These are phyloP conservation scores for Tulasnella sp. DNA, from an alignment of 768 basidiomycete species.

Conservation along the genomic window DNA sequence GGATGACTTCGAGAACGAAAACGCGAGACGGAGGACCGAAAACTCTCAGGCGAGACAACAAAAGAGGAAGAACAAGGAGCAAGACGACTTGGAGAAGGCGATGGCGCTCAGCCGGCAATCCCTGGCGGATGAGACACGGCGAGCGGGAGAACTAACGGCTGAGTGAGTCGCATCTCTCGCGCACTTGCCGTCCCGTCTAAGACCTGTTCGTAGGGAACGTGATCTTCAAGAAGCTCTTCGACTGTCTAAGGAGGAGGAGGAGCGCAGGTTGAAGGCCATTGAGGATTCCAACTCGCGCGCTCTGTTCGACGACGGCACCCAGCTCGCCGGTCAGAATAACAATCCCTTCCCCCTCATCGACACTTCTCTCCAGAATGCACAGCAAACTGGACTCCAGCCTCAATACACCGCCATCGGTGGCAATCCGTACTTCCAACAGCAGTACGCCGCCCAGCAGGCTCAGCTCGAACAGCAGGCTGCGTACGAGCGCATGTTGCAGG, in stretches of 20 bases:
- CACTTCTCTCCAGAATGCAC: slow-evolving; percentile 51
- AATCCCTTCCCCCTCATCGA: slow-evolving; percentile 51
- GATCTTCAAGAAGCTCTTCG: slow-evolving; percentile 74
- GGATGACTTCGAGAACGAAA: slow-evolving; percentile 34
- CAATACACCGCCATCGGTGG: slow-evolving; percentile 55
- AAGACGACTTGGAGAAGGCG: slow-evolving; percentile 74
- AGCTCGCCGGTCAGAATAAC: slow-evolving; percentile 30
- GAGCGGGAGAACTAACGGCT: slow-evolving; percentile 29
- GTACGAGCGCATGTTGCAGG: slow-evolving; percentile 31
- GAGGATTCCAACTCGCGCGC: slow-evolving; percentile 61
- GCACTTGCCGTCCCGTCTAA: neutral
- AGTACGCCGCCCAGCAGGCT: slow-evolving; percentile 19
- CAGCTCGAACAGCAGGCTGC: slow-evolving; percentile 26
- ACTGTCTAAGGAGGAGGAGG: slow-evolving; percentile 87
- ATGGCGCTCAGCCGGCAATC: slow-evolving; percentile 82
- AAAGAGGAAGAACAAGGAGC: slow-evolving; percentile 38
- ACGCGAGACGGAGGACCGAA: slow-evolving; percentile 29
- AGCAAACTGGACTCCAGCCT: slow-evolving; percentile 62
- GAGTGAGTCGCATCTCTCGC: slow-evolving; percentile 30
- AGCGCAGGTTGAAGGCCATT: slow-evolving; percentile 51
- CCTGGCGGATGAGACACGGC: slow-evolving; percentile 55
- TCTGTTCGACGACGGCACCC: slow-evolving; percentile 79
- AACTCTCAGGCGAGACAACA: slow-evolving; percentile 14
- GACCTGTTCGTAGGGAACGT: slow-evolving; percentile 35
- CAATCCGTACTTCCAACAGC: slow-evolving; percentile 65